Evolutionary conservation across 148 eudicot genomes (phyloP).

Genomic region (Rhododendron ovatum): DNA sequence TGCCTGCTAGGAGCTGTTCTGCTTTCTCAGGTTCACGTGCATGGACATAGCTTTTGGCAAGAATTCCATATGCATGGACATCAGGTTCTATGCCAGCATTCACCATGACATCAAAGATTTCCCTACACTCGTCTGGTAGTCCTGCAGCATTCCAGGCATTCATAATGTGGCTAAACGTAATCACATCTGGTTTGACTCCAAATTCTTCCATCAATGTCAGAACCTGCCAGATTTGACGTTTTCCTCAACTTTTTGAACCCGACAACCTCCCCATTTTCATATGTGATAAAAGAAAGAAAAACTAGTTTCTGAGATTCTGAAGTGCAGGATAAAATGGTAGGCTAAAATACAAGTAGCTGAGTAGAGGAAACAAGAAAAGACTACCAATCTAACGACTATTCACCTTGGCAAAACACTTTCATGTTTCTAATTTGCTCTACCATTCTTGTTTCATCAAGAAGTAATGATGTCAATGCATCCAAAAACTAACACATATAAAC

Average conservation of each 20-base stretch:
- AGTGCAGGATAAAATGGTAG: background rate
- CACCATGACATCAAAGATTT: background rate
- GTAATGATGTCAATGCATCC: background rate
- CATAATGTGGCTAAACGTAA: background rate
- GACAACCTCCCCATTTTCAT: background rate
- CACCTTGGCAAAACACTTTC: background rate
- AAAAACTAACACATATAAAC: background rate
- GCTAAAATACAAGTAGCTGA: background rate
- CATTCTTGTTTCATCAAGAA: background rate
- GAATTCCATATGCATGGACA: slow-evolving; percentile 45
- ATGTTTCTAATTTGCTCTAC: no score
- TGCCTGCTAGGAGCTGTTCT: slow-evolving; percentile 45
- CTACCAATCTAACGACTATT: background rate
- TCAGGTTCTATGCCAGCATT: slow-evolving; percentile 58
- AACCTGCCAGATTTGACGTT: background rate
- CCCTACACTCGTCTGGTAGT: background rate
- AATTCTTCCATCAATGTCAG: background rate
- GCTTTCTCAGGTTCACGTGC: slow-evolving; percentile 65
- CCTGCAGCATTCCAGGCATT: background rate
- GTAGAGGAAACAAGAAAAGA: background rate
- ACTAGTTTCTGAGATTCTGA: background rate
- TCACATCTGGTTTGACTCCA: background rate
- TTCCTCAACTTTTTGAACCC: background rate
- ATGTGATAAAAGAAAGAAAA: background rate
- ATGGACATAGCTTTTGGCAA: slow-evolving; percentile 72